Evolutionary conservation across 2,329 filamentous ascomycete genomes (phyloP).

Genomic region (Blumeria graminis): DNA sequence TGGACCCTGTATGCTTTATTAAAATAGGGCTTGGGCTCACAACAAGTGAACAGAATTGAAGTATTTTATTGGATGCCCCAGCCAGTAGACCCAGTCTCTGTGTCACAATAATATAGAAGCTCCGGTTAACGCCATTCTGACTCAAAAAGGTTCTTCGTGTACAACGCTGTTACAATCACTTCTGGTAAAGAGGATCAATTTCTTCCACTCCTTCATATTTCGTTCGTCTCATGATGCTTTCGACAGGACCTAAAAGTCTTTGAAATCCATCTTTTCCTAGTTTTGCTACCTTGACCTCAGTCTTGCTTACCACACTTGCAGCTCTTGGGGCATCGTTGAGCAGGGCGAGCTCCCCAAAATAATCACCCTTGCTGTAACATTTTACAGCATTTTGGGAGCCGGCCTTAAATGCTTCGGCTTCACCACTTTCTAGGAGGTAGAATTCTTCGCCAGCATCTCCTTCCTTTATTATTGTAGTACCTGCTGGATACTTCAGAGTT

Average conservation of each 20-base stretch:
- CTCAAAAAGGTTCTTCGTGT: not conserved
- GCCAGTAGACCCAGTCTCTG: not conserved
- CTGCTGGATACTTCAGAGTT: constrained; percentile 60
- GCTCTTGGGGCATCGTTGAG: constrained; percentile 84
- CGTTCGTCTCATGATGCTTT: constrained; percentile 71
- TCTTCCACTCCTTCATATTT: constrained; percentile 39
- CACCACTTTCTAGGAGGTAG: constrained; percentile 69
- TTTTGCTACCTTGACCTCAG: constrained; percentile 78
- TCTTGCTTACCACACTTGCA: constrained; percentile 62
- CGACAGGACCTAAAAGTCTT: constrained; percentile 71
- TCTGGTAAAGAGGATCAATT: constrained; percentile 36
- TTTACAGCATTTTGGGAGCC: constrained; percentile 47
- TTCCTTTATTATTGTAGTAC: constrained; percentile 68
- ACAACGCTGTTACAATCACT: constrained; percentile 5
- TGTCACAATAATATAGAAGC: not conserved
- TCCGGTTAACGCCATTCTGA: not conserved
- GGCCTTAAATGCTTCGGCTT: constrained; percentile 70
- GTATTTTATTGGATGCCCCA: not conserved
- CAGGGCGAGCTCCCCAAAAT: constrained; percentile 86
- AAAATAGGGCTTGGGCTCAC: too few species aligned
- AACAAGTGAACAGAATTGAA: too few species aligned
- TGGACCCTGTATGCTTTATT: too few species aligned
- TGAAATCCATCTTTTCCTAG: constrained; percentile 90
- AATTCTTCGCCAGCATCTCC: constrained; percentile 83
- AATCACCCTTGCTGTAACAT: constrained; percentile 74